phyloP scores from a whole-genome alignment of 805 yeast species.

The Starmerella floris region DNA sequence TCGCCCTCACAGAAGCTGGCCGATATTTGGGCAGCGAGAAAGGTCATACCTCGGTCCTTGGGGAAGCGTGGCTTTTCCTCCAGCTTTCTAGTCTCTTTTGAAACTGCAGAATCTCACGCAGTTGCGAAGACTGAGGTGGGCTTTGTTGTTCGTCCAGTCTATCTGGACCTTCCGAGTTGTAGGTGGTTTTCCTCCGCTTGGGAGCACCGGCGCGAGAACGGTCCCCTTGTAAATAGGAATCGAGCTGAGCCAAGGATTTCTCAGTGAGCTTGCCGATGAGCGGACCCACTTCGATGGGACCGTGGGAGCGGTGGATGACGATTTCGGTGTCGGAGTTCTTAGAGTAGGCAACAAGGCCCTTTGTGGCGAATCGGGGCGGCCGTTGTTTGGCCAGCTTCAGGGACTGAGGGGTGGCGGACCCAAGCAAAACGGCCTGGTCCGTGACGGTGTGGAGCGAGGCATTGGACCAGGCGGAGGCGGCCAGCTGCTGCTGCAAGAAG shows the following conservation, averaged over 20 bases:
- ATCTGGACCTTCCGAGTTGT: too few relatives aligned
- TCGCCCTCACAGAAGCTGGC: too few relatives aligned
- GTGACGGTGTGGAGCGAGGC: background rate
- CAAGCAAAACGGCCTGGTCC: background rate
- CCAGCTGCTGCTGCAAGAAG: conserved; percentile 6
- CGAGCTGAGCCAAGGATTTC: background rate
- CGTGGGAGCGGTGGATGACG: background rate
- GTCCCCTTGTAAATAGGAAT: background rate
- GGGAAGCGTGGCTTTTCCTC: too few relatives aligned
- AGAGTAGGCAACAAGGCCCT: conserved; percentile 4
- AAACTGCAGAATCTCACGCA: too few relatives aligned
- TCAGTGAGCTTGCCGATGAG: conserved; percentile 4
- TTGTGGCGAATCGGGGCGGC: background rate
- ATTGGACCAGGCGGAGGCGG: conserved; percentile 2
- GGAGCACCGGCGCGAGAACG: background rate
- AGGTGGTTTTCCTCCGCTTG: background rate
- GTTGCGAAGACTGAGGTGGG: too few relatives aligned
- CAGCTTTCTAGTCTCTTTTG: too few relatives aligned
- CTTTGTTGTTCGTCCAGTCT: too few relatives aligned
- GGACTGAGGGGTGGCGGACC: background rate
- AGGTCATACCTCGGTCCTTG: too few relatives aligned
- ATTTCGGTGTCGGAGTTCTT: conserved; percentile 1
- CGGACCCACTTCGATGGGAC: background rate
- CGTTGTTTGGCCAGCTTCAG: background rate
- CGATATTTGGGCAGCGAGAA: too few relatives aligned